Evolutionary conservation across 1,139 yeast genomes (phyloP), one percentile per base, ranked within the genome.

Genomic region (Candida tetrigidarum): DNA sequence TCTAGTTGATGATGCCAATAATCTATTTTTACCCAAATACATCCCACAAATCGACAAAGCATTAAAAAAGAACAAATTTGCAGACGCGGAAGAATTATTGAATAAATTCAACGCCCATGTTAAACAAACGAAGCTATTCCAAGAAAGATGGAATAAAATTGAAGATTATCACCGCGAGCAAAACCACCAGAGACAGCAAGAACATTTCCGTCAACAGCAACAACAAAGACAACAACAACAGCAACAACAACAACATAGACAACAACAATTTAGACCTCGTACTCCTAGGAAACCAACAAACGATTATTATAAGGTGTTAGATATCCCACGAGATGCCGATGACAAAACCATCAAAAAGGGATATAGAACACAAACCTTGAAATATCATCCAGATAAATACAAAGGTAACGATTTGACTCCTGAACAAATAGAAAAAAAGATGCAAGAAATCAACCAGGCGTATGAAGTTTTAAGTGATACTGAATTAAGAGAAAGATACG

Each of bases 381-480:
- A 84, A 59, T 88, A 78, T 62, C 99, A 93, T 59, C 99, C 99
- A 0, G 99, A 93, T 64, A 92, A 93, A 64, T 81, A 85, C 58
- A 84, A 82, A 59, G 76, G 77, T 2, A 84, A 83, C 25, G 90
- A 83, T 32, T 59, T 86, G 52, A 67, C 81, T 2, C 76, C 81
- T n/a, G 91, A 85, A 22, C 79, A 86, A 50, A 86, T 86, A 33
- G 96, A 90, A 63, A 71, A 72, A 37, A 89, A 87, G 57, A 93
- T 93, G 95, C 91, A 96, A 46, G 92, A 86, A 42, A 88, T 93
- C 52, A 93, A 93, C 64, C 90, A 86, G 60, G 99, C 99, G 0
- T 92, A 93, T 62, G 98, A 92, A 59, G 84, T 86, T 3, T 71
- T 93, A 39, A 80, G 92, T 8, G 81, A 86, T 53, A 78, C 79